These are phyloP conservation scores for Didymella sp. DNA, from an alignment of 2,329 filamentous ascomycete species.

Conservation along the genomic window DNA sequence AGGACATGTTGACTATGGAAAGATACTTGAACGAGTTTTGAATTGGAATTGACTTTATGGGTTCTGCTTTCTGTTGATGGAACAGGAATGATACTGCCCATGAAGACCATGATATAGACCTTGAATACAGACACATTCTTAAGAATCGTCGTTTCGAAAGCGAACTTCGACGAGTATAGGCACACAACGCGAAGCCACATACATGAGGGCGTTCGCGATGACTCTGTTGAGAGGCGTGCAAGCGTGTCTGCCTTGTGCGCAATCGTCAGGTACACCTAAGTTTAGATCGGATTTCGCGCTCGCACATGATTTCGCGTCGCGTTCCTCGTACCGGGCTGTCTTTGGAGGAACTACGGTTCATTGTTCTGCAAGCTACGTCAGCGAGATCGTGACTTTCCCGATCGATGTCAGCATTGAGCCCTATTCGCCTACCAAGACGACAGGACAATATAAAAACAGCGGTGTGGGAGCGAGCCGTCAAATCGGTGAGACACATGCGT, in stretches of 20 bases:
- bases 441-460: background rate
- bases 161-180: background rate
- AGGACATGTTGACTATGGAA: slow-evolving; percentile 18
- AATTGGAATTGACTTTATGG: background rate
- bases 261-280: slow-evolving; percentile 16
- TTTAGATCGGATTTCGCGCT: slow-evolving; percentile 15
- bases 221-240: slow-evolving; percentile 5
- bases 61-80: background rate
- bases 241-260: slow-evolving; percentile 29
- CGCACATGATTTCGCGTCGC: slow-evolving; percentile 38
- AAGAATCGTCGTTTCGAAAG: background rate
- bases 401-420: slow-evolving; percentile 13
- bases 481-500: too few species aligned
- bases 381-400: slow-evolving; percentile 4
- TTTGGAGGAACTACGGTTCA: slow-evolving; percentile 9
- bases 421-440: slow-evolving; percentile 2
- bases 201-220: slow-evolving; percentile 1
- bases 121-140: background rate
- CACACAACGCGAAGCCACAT: slow-evolving; percentile 1
- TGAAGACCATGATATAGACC: background rate
- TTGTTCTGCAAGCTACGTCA: slow-evolving; percentile 12
- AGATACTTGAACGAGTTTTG: background rate
- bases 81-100: background rate
- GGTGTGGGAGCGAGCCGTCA: too few species aligned
- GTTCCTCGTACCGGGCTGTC: slow-evolving; percentile 22